Conservation (phyloP, 345 rosid genomes). For the Salix koriyanagi region DNA sequence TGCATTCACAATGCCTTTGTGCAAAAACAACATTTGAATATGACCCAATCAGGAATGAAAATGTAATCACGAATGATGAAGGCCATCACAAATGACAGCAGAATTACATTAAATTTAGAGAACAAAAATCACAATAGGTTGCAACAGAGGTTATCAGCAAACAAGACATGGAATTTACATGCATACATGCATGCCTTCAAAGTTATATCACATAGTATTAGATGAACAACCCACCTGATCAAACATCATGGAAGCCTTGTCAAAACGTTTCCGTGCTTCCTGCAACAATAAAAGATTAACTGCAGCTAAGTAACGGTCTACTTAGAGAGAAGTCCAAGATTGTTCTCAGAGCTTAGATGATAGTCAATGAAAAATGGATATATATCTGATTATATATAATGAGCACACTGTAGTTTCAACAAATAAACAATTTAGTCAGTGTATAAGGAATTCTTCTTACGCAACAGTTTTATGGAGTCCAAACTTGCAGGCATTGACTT, state of each 20-base stretch:
- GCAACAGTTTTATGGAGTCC: neutral
- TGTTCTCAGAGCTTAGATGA: too few relatives aligned
- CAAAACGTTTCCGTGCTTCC: slow-evolving; percentile 81
- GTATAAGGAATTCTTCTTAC: neutral
- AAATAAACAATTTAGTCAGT: neutral
- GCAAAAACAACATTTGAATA: too few relatives aligned
- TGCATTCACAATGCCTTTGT: too few relatives aligned
- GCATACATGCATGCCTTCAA: neutral
- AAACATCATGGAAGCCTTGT: slow-evolving; percentile 60
- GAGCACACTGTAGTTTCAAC: neutral
- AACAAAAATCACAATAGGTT: neutral
- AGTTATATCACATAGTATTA: neutral
- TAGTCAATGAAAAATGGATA: too few relatives aligned
- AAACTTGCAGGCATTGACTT: neutral
- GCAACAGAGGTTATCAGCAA: neutral
- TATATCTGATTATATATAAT: neutral
- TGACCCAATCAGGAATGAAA: too few relatives aligned
- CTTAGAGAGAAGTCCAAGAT: neutral
- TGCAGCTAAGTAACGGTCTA: neutral
- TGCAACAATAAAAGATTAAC: slow-evolving; percentile 22
- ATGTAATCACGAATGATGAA: neutral
- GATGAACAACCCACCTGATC: slow-evolving; percentile 52
- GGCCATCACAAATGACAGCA: neutral
- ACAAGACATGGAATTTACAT: neutral
- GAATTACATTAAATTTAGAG: neutral